phyloP scores from a whole-genome alignment of 108 stramenopile genomes.

The Cyclotella kingstonii region DNA sequence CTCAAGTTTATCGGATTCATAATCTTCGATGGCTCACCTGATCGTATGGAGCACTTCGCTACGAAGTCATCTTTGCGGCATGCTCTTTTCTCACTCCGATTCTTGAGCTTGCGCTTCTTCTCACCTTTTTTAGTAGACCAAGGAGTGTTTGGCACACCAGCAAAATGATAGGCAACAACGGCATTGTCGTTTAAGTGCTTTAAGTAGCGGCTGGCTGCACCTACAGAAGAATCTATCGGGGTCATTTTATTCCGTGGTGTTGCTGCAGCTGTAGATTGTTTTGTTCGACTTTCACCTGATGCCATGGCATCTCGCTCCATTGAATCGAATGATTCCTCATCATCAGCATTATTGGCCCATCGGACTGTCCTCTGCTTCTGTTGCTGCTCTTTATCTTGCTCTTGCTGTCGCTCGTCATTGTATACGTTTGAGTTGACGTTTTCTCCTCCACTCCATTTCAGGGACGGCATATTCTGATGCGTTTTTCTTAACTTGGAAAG shows the following conservation, averaged over 20 bases:
- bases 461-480: too few relatives aligned
- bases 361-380: too few relatives aligned
- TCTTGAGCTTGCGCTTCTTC: constrained; percentile 4
- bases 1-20: neutral
- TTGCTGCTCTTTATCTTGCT: too few relatives aligned
- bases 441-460: too few relatives aligned
- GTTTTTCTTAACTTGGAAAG: too few relatives aligned
- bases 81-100: neutral
- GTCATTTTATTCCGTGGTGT: neutral
- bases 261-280: neutral
- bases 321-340: too few relatives aligned
- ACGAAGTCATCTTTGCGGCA: neutral
- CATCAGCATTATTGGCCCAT: too few relatives aligned
- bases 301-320: too few relatives aligned
- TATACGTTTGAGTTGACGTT: too few relatives aligned
- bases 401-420: too few relatives aligned
- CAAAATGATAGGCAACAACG: constrained; percentile 21
- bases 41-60: neutral
- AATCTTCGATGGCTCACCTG: neutral
- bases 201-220: neutral
- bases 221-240: neutral
- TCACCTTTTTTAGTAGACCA: constrained; percentile 5
- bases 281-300: too few relatives aligned
- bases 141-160: constrained; percentile 20
- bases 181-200: constrained; percentile 3